Base-by-base conservation (phyloP, 805 yeast genomes). In the Lachancea mirantina region DNA sequence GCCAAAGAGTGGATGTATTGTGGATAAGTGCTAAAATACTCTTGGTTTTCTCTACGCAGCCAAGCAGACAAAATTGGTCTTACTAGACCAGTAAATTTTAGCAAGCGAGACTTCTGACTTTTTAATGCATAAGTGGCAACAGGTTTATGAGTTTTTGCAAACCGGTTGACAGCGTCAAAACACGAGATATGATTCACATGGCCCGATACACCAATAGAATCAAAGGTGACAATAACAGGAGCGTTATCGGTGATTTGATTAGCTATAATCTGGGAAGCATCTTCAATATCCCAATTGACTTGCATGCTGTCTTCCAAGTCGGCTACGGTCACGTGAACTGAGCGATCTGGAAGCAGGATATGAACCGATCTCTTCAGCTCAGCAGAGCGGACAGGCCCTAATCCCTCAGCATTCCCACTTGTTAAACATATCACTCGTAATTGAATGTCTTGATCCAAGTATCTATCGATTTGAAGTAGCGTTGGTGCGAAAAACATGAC, bases 401-500 rank as follows among this genome's bases (percentile, higher is more conserved):
- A 55, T 0, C 84, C 84, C 28, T 72, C 80, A 36, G 74, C 81
- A 47, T 81, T 76, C 2, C 98, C 98, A 30, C 65, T 68, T 2
- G 94, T 79, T 34, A 84, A 69, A 42, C 94, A 84, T 6, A 85
- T 49, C 8, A 88, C 49, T 23, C 71, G 66, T 10, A 87, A 59
- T 8, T 30, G 32, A 8, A 51, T 33, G 17, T 30, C n/a, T 4
- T 17, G 7, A 2, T 46, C 40, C 14, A 50, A 30, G 14, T 32
- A 14, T 3, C 21, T 24, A 32, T 55, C 39, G 22, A 55, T 35
- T 19, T 52, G 49, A 19, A 52, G 27, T 14, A 56, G 30, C 8
- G 54, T 65, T 0, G 98, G 98, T 1, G 85, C 75, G 49, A 92
- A 92, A 58, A 92, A 92, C 98, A 92, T 92, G 32, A 85, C 88